A percentile compares a stretch with the other conserved stretches of the same genome.
Conservation (phyloP, 2,329 filamentous ascomycete species). For the Epichloe typhina region DNA sequence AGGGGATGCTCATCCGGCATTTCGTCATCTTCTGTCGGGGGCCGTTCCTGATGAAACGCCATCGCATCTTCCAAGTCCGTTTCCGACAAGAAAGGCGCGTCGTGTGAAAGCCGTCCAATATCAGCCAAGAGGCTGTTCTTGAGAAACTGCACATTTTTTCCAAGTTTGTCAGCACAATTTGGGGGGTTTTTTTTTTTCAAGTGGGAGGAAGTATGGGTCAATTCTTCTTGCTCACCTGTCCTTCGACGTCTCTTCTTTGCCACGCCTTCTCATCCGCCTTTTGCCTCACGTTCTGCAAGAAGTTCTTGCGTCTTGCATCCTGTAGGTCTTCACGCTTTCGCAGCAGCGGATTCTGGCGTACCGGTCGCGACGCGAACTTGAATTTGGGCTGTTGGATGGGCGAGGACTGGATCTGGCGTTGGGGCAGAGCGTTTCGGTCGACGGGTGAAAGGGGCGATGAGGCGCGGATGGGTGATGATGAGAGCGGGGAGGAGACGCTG, state of each 20-base stretch:
- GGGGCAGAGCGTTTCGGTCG: conserved; percentile 27
- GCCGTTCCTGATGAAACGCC: conserved; percentile 17
- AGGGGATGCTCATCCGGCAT: conserved; percentile 41
- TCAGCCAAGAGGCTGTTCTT: conserved; percentile 23
- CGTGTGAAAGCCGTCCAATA: conserved; percentile 19
- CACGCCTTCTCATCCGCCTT: conserved; percentile 46
- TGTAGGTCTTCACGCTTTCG: conserved; percentile 47
- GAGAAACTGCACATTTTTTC: conserved; percentile 15
- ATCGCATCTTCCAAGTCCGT: conserved; percentile 39
- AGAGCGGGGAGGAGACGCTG: conserved; percentile 39
- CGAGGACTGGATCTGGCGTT: conserved; percentile 31
- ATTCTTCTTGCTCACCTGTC: conserved; percentile 22
- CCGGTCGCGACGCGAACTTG: conserved; percentile 39
- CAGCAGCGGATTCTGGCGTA: conserved; percentile 50
- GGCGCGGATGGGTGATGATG: conserved; percentile 45
- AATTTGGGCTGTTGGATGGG: conserved; percentile 28
- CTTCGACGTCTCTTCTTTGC: conserved; percentile 49
- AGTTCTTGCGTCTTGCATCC: conserved; percentile 52
- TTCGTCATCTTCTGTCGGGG: conserved; percentile 25
- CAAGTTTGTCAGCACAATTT: background rate
- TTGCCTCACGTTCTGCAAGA: conserved; percentile 53
- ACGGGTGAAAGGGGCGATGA: conserved; percentile 32
- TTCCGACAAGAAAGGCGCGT: conserved; percentile 30
- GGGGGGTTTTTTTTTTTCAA: background rate
- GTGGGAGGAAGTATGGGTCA: background rate